Conservation (phyloP, 108 stramenopile species). For the Nannochloropsis granulata region DNA sequence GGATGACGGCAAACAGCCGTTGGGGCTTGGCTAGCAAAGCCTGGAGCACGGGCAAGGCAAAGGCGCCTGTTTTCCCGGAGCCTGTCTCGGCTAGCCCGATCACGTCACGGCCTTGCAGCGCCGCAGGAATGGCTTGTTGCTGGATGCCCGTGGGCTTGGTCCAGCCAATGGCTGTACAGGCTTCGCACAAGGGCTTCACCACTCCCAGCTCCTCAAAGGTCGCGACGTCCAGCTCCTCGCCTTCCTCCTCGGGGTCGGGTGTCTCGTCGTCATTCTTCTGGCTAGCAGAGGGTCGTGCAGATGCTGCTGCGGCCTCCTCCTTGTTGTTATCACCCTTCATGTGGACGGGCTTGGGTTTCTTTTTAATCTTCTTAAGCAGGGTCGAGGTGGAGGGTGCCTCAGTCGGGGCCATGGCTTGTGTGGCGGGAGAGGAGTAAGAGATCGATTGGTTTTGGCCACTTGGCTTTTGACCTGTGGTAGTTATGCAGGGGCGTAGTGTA, state of each 20-base stretch:
- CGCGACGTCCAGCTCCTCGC: not conserved
- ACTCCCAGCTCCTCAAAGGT: constrained; percentile 72
- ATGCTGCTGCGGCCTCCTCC: no score
- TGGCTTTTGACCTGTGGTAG: no score
- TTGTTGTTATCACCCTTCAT: no score
- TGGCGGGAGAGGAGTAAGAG: no score
- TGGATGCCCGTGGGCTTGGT: constrained; percentile 81
- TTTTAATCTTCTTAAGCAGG: no score
- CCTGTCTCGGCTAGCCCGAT: constrained; percentile 46
- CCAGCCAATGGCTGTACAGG: constrained; percentile 73
- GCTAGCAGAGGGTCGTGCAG: not conserved
- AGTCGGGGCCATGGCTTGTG: no score
- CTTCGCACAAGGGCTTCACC: constrained; percentile 55
- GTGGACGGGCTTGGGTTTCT: no score
- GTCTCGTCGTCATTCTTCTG: not conserved
- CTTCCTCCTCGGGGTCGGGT: not conserved
- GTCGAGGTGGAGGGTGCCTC: no score
- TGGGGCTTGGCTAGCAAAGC: constrained; percentile 66
- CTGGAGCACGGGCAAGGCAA: constrained; percentile 44
- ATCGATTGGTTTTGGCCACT: no score
- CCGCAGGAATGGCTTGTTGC: constrained; percentile 62
- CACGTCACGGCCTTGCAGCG: constrained; percentile 60
- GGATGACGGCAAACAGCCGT: constrained; percentile 63
- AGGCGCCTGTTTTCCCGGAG: constrained; percentile 46
- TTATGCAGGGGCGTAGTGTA: no score